Evolutionary conservation across 495 filamentous ascomycete genomes (phyloP).

Genomic region (Talaromyces borbonicus): DNA sequence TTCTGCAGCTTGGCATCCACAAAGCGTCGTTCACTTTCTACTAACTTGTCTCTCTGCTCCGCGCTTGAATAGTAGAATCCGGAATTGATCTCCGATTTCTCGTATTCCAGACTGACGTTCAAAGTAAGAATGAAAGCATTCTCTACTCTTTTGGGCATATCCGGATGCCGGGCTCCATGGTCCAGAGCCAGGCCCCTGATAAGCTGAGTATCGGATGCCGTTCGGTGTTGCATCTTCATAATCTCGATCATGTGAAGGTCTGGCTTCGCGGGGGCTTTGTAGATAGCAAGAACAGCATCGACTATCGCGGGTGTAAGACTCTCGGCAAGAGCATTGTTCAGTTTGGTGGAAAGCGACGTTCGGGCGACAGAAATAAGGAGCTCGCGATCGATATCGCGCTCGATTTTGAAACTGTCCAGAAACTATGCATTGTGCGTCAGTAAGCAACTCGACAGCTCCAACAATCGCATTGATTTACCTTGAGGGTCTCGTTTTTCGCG

Average conservation of each 20-base stretch:
- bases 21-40: constrained; percentile 92
- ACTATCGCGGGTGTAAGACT: constrained; percentile 89
- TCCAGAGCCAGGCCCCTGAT: constrained; percentile 90
- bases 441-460: background rate
- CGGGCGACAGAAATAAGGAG: constrained; percentile 87
- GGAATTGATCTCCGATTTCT: constrained; percentile 99
- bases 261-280: constrained; percentile 79
- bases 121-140: constrained; percentile 92
- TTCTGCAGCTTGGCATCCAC: constrained; percentile 95
- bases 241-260: constrained; percentile 99
- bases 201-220: constrained; percentile 89
- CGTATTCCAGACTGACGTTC: constrained; percentile 96
- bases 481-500: constrained; percentile 85
- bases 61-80: constrained; percentile 98
- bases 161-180: constrained; percentile 91
- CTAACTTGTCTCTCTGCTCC: constrained; percentile 92
- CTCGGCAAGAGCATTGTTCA: constrained; percentile 79
- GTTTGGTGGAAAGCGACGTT: constrained; percentile 89
- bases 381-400: constrained; percentile 80
- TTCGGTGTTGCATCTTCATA: constrained; percentile 99
- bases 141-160: constrained; percentile 94
- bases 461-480: constrained; percentile 43
- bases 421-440: constrained; percentile 48
- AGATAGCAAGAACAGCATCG: constrained; percentile 91
- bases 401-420: constrained; percentile 86